These are phyloP conservation scores for Bidens hawaiensis DNA, from an alignment of 140 eudicot species.

Conservation along the genomic window DNA sequence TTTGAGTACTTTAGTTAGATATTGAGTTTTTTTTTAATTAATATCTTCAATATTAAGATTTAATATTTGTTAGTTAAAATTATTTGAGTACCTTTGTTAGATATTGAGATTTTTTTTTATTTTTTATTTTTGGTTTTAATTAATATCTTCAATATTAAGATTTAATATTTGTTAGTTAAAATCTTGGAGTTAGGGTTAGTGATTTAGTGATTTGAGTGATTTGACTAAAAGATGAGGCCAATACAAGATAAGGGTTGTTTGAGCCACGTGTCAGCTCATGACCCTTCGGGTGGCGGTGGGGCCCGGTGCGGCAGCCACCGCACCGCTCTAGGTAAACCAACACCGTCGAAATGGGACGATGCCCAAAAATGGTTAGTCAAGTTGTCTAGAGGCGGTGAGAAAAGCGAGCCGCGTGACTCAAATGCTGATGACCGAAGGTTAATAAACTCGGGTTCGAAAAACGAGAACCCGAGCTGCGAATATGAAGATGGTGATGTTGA, in stretches of 20 bases:
- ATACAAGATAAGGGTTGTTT: conserved; percentile 63
- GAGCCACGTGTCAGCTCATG: conserved; percentile 51
- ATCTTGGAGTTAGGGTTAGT: conserved; percentile 9
- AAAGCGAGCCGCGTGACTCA: conserved; percentile 64
- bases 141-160: too few species aligned
- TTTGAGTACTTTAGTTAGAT: too few species aligned
- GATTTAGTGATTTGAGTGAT: too few species aligned
- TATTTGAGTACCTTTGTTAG: too few species aligned
- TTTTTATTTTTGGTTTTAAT: too few species aligned
- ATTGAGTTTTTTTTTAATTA: too few species aligned
- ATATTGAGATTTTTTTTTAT: too few species aligned
- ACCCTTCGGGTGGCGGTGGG: conserved; percentile 28
- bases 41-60: too few species aligned
- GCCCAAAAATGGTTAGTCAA: conserved; percentile 87
- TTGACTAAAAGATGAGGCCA: conserved; percentile 51
- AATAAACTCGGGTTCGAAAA: conserved; percentile 48
- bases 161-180: too few species aligned
- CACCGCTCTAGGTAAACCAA: conserved; percentile 71
- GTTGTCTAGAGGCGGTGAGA: conserved; percentile 62
- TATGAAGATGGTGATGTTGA: conserved; percentile 47
- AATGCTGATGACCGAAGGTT: conserved; percentile 75
- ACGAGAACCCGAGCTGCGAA: conserved; percentile 40
- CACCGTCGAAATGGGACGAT: conserved; percentile 91
- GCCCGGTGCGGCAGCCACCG: conserved; percentile 36
- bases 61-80: too few species aligned